Base-by-base conservation (phyloP, 192 early-diverging fungal species). In the Coemansia sp. region DNA sequence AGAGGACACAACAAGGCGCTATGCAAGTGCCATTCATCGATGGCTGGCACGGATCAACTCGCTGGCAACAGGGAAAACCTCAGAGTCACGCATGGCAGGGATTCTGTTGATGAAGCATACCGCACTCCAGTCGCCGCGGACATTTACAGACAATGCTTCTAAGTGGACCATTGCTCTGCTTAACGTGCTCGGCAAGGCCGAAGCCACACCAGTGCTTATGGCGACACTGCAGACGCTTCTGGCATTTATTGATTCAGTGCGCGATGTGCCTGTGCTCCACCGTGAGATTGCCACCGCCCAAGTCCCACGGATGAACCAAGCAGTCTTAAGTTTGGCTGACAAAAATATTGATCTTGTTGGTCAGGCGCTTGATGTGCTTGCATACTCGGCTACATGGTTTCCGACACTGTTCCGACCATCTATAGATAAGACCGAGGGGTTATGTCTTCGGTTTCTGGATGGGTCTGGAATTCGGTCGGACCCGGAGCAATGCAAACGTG, bases 261-360 rank as follows among this genome's bases (percentile, higher is more conserved):
- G 74, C 50, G 80, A 82, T 27, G 62, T 76, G 21, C 71, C 74
- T 5, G 56, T 56, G 49, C 56, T 82, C 22, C 38, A 69, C 21
- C 73, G 74, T 49, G 80, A 82, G 56, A 68, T 82, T 14, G 68
- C 74, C 12, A 70, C 50, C 16, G 56, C 71, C 0, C 71, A 77
- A 67, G 68, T 82, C 0, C 74, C 74, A 21, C 73, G 71, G 14
- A 77, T 82, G 50, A 77, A 82, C 71, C 80, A 71, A 65, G 71
- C 64, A 0, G 59, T 82, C 18, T 22, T 82, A 59, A 60, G 58
- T 0, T 50, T 77, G 28, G 74, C 58, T 1, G 80, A 82, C 3
- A 77, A 77, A 48, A 68, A 51, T 57, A 3, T 75, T 0, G 80
- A 73, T 34, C 60, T 77, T n/a, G 62, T 58, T 2, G 56, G 63